Conservation (phyloP, 352 stramenopile species). For the Globisporangium uncinulatum region DNA sequence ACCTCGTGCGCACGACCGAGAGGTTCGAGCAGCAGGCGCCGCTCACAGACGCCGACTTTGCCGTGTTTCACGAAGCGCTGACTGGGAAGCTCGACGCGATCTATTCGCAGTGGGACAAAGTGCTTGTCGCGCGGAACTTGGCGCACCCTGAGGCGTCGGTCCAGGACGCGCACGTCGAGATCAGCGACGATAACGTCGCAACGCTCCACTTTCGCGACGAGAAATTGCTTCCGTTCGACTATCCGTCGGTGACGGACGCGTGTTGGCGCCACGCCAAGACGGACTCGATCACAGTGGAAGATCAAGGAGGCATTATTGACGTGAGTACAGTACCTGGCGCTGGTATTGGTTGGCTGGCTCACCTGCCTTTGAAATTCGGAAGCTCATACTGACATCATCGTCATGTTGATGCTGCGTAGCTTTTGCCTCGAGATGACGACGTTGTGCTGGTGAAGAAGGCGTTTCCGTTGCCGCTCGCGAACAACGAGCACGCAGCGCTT, state of each 20-base stretch:
- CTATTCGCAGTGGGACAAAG: constrained; percentile 6
- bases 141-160: neutral
- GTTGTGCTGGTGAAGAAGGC: constrained; percentile 9
- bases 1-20: constrained; percentile 2
- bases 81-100: constrained; percentile 6
- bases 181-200: constrained; percentile 1
- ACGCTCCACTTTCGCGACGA: constrained; percentile 9
- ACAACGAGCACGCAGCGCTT: constrained; percentile 2
- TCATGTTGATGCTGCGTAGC: neutral
- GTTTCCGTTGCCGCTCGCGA: neutral
- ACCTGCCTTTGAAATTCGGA: too few relatives aligned
- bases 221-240: constrained; percentile 10
- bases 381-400: too few relatives aligned
- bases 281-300: constrained; percentile 1
- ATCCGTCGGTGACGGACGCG: constrained; percentile 2
- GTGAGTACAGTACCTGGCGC: neutral
- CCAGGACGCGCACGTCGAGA: constrained; percentile 4
- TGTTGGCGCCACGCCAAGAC: neutral
- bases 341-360: neutral
- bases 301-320: neutral
- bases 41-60: constrained; percentile 1
- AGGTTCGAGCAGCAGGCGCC: constrained; percentile 1
- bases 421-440: constrained; percentile 3
- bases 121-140: neutral
- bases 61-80: constrained; percentile 2